phyloP scores from a whole-genome alignment of 176 grass and related monocot species.

The Eragrostis curvula region DNA sequence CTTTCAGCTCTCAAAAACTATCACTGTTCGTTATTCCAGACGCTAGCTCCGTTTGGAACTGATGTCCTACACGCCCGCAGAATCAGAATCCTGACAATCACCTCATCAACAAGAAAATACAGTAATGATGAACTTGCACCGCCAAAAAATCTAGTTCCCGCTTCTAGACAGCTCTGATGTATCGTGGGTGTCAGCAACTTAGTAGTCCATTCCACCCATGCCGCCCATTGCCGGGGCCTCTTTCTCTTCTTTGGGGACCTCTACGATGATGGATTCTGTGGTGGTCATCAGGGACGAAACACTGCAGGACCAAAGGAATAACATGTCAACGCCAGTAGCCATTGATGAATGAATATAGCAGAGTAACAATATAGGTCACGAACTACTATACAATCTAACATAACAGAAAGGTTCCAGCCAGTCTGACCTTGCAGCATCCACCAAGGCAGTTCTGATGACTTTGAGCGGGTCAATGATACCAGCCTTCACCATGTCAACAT shows the following conservation, averaged over 20 bases:
- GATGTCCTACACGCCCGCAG: conserved; percentile 35
- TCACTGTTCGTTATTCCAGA: conserved; percentile 18
- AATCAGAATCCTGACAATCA: conserved; percentile 49
- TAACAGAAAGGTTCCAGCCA: not conserved
- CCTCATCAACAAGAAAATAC: conserved; percentile 41
- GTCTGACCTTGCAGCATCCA: conserved; percentile 93
- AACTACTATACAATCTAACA: not conserved
- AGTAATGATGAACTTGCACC: conserved; percentile 49
- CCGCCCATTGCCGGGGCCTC: conserved; percentile 70
- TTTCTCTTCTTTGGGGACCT: conserved; percentile 85
- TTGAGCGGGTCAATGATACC: conserved; percentile 99
- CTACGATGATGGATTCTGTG: conserved; percentile 88
- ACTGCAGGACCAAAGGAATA: conserved; percentile 37
- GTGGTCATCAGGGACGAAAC: conserved; percentile 98
- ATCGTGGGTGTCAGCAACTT: conserved; percentile 15
- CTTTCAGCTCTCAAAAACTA: conserved; percentile 23
- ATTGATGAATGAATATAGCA: too few species aligned
- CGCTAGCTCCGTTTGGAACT: conserved; percentile 32
- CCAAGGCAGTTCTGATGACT: conserved; percentile 97
- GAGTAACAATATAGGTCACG: too few species aligned
- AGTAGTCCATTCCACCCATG: conserved; percentile 98
- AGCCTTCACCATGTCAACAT: conserved; percentile 95
- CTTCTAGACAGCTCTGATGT: conserved; percentile 35
- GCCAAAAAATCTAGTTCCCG: conserved; percentile 45
- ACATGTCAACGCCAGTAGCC: not conserved